Conservation (phyloP, 108 stramenopile species). For the Skeletonema costatum region DNA sequence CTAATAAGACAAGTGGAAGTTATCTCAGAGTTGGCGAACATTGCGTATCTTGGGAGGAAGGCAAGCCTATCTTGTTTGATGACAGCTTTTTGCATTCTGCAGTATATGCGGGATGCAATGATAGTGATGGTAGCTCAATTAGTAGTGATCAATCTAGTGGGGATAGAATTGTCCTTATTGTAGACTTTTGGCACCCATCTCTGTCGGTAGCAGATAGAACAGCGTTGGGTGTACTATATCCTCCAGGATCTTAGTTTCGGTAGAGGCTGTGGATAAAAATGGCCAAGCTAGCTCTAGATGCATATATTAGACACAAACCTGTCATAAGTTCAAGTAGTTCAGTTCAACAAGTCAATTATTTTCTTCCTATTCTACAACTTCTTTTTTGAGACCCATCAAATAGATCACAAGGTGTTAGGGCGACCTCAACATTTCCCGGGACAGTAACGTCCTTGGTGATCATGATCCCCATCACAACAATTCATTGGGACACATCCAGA, state of each 20-base stretch:
- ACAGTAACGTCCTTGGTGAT: not conserved
- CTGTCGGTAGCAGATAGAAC: constrained; percentile 49
- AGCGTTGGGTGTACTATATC: constrained; percentile 59
- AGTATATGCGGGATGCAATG: constrained; percentile 18
- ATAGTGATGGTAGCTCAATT: not conserved
- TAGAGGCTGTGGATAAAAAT: not conserved
- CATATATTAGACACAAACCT: not conserved
- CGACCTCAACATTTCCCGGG: not conserved
- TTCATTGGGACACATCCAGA: not conserved
- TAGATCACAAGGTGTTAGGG: not conserved
- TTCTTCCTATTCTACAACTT: not conserved
- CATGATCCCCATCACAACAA: not conserved
- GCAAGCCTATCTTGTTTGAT: constrained; percentile 61
- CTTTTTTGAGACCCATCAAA: no score
- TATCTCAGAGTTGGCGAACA: constrained; percentile 42
- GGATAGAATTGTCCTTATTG: constrained; percentile 58
- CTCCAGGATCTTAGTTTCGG: constrained; percentile 33
- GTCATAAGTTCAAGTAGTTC: not conserved
- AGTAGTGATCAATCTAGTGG: not conserved
- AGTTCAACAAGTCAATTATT: no score
- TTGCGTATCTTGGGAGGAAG: constrained; percentile 41
- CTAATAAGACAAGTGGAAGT: constrained; percentile 15
- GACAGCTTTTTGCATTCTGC: constrained; percentile 71
- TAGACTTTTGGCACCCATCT: constrained; percentile 70
- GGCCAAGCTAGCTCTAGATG: not conserved